phyloP scores from a whole-genome alignment of 768 basidiomycete genomes.

The Botryobasidium botryosum region DNA sequence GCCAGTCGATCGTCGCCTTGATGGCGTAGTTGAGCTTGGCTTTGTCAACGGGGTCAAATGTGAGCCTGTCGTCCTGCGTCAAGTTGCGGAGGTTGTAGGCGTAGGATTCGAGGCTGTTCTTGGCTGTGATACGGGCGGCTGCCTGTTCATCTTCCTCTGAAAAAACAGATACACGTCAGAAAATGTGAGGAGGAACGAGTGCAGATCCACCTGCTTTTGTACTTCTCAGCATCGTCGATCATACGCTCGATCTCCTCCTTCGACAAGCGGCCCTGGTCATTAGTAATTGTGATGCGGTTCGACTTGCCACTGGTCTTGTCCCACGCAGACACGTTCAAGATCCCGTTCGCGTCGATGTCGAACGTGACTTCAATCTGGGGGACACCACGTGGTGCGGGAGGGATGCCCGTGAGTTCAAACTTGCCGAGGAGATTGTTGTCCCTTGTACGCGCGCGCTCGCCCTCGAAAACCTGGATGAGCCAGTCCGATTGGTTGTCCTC shows the following conservation, averaged over 20 bases:
- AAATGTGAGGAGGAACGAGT: too few relatives aligned
- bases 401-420: slow-evolving; percentile 31
- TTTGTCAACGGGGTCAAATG: slow-evolving; percentile 23
- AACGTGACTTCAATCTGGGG: slow-evolving; percentile 31
- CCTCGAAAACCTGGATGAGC: slow-evolving; percentile 31
- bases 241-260: slow-evolving; percentile 41
- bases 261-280: slow-evolving; percentile 32
- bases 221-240: slow-evolving; percentile 37
- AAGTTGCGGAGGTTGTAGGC: slow-evolving; percentile 30
- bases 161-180: too few relatives aligned
- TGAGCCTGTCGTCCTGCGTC: slow-evolving; percentile 50
- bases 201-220: too few relatives aligned
- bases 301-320: slow-evolving; percentile 29
- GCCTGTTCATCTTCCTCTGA: slow-evolving; percentile 71
- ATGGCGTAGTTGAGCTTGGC: slow-evolving; percentile 46
- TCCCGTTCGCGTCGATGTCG: slow-evolving; percentile 37
- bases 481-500: slow-evolving; percentile 35
- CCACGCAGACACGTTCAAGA: slow-evolving; percentile 24
- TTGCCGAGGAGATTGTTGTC: slow-evolving; percentile 33
- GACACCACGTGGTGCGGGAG: slow-evolving; percentile 29
- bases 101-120: slow-evolving; percentile 31
- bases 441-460: slow-evolving; percentile 30
- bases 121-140: slow-evolving; percentile 20
- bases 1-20: slow-evolving; percentile 71
- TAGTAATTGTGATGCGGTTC: slow-evolving; percentile 26